Evolutionary conservation across 257 asterid species (phyloP).

Genomic region (Osmanthus fragrans): DNA sequence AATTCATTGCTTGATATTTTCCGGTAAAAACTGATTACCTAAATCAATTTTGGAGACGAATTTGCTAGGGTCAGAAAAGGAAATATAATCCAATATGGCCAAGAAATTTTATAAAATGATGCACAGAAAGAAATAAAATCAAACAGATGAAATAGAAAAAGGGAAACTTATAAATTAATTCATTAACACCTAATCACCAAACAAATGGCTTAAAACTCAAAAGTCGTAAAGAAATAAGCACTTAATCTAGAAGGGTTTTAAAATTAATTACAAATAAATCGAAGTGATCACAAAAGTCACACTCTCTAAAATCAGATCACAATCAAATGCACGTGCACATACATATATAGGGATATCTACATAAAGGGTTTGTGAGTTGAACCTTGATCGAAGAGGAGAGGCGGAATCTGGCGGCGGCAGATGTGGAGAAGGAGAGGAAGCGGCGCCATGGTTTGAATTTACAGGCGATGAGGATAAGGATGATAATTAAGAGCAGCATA

Average conservation of each 20-base stretch:
- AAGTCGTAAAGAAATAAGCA: background rate
- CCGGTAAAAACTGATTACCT: background rate
- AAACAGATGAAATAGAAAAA: background rate
- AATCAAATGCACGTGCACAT: background rate
- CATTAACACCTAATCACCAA: background rate
- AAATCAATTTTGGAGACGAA: background rate
- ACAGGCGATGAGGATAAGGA: conserved; percentile 76
- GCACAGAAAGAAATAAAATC: background rate
- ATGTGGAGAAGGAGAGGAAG: conserved; percentile 40
- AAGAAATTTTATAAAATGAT: background rate
- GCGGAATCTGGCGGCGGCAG: conserved; percentile 40
- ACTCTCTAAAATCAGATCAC: background rate
- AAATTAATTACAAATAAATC: background rate
- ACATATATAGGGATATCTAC: background rate
- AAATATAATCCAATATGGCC: background rate
- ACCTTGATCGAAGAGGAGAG: conserved; percentile 64
- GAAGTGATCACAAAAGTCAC: background rate
- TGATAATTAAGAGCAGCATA: conserved; percentile 76
- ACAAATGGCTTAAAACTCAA: background rate
- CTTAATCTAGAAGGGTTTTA: background rate
- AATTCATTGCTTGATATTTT: background rate
- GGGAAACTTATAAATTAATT: background rate
- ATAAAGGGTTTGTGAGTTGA: background rate
- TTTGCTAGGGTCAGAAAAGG: background rate
- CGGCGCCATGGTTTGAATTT: conserved; percentile 87